Conservation (phyloP, 768 basidiomycete species). For the Psilocybe cubensis region DNA sequence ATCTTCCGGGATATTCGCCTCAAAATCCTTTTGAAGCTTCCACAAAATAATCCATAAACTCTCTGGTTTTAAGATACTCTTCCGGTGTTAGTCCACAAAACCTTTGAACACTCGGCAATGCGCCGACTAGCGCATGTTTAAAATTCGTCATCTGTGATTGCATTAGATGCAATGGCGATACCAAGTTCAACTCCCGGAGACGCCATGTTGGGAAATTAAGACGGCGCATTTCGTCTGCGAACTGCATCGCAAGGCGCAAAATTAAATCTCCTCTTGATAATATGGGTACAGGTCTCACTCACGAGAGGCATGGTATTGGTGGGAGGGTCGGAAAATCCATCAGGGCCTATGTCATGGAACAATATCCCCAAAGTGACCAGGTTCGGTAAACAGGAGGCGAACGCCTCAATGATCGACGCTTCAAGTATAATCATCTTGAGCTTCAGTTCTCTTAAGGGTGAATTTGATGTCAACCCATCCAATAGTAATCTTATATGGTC, state of each 20-base stretch:
- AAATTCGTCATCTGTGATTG: background rate
- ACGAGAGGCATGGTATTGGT: slow-evolving; percentile 1
- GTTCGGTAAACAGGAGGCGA: slow-evolving; percentile 8
- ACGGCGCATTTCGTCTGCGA: slow-evolving; percentile 1
- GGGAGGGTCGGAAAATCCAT: background rate
- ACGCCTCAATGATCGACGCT: background rate
- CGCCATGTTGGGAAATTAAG: slow-evolving; percentile 10
- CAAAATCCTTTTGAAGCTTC: too few species aligned
- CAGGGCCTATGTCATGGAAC: slow-evolving; percentile 4
- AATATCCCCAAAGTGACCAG: slow-evolving; percentile 12
- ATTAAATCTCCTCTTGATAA: background rate
- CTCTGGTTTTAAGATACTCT: slow-evolving; percentile 5
- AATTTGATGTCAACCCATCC: background rate
- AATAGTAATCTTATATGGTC: background rate
- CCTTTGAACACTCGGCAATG: slow-evolving; percentile 11
- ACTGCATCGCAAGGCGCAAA: background rate
- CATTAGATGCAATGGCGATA: slow-evolving; percentile 1
- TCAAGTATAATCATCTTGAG: slow-evolving; percentile 1
- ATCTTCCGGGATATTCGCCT: too few species aligned
- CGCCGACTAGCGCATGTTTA: slow-evolving; percentile 8
- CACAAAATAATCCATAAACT: too few species aligned
- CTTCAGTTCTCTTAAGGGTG: slow-evolving; percentile 7
- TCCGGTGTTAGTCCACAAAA: slow-evolving; percentile 7
- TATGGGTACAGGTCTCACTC: background rate
- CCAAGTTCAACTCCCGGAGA: slow-evolving; percentile 6